Percentiles rank a stretch among this genome's conserved stretches.
Evolutionary conservation across 1,284 basidiomycete genomes (phyloP).

Genomic region (Ganoderma sinense): DNA sequence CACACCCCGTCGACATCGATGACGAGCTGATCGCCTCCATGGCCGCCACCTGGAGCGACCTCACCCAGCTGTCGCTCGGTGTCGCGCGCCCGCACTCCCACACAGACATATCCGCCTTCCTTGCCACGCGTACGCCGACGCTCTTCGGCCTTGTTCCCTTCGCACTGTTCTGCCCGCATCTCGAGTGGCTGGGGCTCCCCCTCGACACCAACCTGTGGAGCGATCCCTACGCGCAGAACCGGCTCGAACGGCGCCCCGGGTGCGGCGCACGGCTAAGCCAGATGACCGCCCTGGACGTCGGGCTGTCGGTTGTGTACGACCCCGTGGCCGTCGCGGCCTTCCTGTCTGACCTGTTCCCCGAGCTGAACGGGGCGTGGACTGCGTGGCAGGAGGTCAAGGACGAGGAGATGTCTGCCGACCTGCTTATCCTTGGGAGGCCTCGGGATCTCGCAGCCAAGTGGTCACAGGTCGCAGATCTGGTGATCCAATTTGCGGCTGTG

Average conservation of each 20-base stretch:
- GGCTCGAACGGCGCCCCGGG: not conserved
- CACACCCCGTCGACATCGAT: not conserved
- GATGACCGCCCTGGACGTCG: not conserved
- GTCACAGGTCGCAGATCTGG: not conserved
- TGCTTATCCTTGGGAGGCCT: not conserved
- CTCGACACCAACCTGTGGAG: not conserved
- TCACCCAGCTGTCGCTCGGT: not conserved
- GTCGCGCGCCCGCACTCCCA: not conserved
- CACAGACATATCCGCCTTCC: too few relatives aligned
- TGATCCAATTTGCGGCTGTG: not conserved
- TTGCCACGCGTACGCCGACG: not conserved
- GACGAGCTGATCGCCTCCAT: conserved; percentile 14
- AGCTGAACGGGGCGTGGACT: not conserved
- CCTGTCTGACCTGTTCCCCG: conserved; percentile 1
- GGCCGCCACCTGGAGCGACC: conserved; percentile 8
- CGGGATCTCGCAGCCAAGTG: not conserved
- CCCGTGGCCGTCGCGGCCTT: not conserved
- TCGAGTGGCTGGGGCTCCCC: not conserved
- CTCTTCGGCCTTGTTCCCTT: not conserved
- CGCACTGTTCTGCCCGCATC: not conserved
- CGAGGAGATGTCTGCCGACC: not conserved
- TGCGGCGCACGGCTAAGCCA: not conserved
- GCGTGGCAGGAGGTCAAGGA: not conserved
- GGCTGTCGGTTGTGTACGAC: not conserved
- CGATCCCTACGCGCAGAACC: not conserved